Evolutionary conservation across 2,329 filamentous ascomycete genomes (phyloP).

Genomic region (Fusarium torulosum): DNA sequence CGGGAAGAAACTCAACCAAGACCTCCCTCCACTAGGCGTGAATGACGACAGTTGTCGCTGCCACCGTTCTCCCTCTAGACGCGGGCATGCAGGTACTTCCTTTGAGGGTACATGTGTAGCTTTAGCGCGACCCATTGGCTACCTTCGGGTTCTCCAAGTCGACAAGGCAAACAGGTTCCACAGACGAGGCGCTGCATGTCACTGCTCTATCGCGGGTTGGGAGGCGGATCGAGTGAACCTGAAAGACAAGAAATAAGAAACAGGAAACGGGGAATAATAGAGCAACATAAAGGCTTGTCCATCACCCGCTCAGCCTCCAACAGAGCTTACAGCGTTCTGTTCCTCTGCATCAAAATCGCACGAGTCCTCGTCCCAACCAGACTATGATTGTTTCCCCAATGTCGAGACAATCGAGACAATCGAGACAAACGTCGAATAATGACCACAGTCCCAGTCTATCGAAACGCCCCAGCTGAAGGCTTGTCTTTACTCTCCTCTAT

Average conservation of each 20-base stretch:
- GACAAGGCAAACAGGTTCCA: constrained; percentile 40
- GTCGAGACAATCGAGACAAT: not conserved
- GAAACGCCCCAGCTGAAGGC: constrained; percentile 39
- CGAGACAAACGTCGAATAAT: constrained; percentile 2
- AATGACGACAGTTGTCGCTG: constrained; percentile 39
- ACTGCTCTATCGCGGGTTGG: constrained; percentile 37
- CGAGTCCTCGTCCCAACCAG: not conserved
- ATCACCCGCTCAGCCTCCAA: constrained; percentile 10
- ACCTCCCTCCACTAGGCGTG: constrained; percentile 7
- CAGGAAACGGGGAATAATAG: constrained; percentile 10
- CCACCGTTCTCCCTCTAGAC: constrained; percentile 17
- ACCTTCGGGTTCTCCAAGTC: constrained; percentile 23
- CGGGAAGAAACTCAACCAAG: constrained; percentile 18
- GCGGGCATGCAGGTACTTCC: constrained; percentile 28
- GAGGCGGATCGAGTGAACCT: constrained; percentile 22
- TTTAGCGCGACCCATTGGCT: constrained; percentile 25
- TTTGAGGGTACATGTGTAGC: constrained; percentile 13
- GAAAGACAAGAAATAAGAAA: constrained; percentile 16
- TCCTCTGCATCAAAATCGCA: not conserved
- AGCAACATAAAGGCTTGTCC: constrained; percentile 12
- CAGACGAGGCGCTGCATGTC: constrained; percentile 37
- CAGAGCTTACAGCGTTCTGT: constrained; percentile 14
- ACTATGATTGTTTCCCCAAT: not conserved
- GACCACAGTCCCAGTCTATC: constrained; percentile 17
- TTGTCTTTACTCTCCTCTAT: constrained; percentile 8